phyloP scores from a whole-genome alignment of 2,329 filamentous ascomycete species.

The Cordyceps farinosa region DNA sequence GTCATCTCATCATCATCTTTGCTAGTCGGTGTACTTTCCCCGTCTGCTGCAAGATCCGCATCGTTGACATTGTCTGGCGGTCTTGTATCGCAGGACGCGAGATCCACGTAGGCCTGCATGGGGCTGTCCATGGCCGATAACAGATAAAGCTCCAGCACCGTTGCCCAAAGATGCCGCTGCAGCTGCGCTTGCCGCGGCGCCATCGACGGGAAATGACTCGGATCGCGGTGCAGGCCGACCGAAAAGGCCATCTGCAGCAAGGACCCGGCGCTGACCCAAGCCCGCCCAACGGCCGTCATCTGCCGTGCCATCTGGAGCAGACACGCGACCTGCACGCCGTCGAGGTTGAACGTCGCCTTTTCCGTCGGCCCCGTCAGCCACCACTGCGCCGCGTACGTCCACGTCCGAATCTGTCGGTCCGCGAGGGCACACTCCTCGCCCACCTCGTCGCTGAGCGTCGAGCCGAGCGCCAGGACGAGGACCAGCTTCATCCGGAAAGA shows the following conservation, averaged over 20 bases:
- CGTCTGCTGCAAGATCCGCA: neutral
- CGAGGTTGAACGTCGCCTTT: slow-evolving; percentile 4
- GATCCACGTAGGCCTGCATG: neutral
- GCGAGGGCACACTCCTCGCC: neutral
- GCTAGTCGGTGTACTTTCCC: neutral
- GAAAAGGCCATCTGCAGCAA: slow-evolving; percentile 14
- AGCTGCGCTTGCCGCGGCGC: neutral
- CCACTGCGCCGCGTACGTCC: slow-evolving; percentile 15
- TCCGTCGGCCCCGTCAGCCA: slow-evolving; percentile 7
- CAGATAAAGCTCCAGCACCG: slow-evolving; percentile 5
- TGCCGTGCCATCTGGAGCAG: slow-evolving; percentile 11
- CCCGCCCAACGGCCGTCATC: slow-evolving; percentile 10
- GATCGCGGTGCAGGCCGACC: slow-evolving; percentile 12
- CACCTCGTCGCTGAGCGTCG: neutral
- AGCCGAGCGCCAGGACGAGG: slow-evolving; percentile 6
- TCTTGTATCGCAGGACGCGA: neutral
- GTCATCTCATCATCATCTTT: neutral
- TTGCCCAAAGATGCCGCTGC: slow-evolving; percentile 14
- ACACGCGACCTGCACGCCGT: slow-evolving; percentile 10
- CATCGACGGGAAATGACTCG: neutral
- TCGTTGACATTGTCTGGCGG: slow-evolving; percentile 8
- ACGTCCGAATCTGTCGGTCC: neutral
- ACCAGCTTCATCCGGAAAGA: slow-evolving; percentile 1
- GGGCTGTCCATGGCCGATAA: slow-evolving; percentile 2
- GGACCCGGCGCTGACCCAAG: slow-evolving; percentile 4